These are phyloP conservation scores for Irpex sp. DNA, from an alignment of 1,284 basidiomycete genomes.

Conservation along the genomic window DNA sequence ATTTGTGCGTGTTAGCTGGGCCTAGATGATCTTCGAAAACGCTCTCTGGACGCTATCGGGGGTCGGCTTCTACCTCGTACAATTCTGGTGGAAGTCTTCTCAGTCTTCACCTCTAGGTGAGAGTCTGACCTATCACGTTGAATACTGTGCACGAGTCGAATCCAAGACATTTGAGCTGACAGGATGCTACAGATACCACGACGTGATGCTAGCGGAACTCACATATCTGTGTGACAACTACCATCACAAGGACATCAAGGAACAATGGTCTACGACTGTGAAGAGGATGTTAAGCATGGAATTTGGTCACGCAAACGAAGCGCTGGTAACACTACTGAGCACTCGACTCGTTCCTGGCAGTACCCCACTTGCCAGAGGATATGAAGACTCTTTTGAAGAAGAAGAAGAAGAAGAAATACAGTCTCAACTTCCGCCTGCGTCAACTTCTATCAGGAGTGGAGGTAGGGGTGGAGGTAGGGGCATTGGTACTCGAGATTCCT, in stretches of 20 bases:
- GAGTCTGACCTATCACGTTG: not conserved
- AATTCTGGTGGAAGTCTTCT: constrained; percentile 20
- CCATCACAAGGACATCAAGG: not conserved
- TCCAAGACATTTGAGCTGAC: not conserved
- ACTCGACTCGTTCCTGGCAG: not conserved
- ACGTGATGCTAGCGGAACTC: not conserved
- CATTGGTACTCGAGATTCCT: too few species aligned
- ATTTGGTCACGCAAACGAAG: not conserved
- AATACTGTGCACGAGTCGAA: not conserved
- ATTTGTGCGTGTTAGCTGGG: constrained; percentile 5
- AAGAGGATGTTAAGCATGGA: not conserved
- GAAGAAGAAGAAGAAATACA: too few species aligned
- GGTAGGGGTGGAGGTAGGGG: too few species aligned
- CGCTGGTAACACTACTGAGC: not conserved
- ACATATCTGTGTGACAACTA: not conserved
- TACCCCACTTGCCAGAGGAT: too few species aligned
- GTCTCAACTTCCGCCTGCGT: too few species aligned
- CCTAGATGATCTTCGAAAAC: constrained; percentile 13
- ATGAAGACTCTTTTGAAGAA: too few species aligned
- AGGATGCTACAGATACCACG: not conserved
- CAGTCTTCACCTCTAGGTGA: constrained; percentile 17
- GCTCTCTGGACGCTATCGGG: constrained; percentile 15
- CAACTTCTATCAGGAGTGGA: too few species aligned
- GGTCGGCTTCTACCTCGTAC: constrained; percentile 12
- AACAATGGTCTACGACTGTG: not conserved